These are phyloP conservation scores for Corinectria fuckeliana DNA, from an alignment of 2,329 filamentous ascomycete species.

Conservation along the genomic window DNA sequence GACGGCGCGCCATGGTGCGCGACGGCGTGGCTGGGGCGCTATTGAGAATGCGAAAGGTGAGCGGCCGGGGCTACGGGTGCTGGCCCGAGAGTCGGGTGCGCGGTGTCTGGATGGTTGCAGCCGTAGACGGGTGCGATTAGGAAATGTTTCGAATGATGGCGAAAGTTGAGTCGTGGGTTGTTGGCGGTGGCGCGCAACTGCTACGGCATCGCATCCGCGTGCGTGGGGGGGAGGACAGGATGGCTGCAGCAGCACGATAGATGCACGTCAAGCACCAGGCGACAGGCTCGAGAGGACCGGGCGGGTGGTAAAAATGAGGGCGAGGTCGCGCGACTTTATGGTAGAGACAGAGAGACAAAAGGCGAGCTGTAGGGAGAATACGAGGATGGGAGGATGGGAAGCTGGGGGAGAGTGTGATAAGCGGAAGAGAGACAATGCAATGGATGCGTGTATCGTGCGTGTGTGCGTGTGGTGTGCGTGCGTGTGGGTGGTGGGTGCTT, in stretches of 20 bases:
- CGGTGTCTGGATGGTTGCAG: slow-evolving; percentile 10
- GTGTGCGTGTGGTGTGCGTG: slow-evolving; percentile 27
- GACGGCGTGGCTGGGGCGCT: slow-evolving; percentile 11
- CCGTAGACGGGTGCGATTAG: slow-evolving; percentile 10
- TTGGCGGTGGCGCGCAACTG: slow-evolving; percentile 30
- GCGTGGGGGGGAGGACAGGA: slow-evolving; percentile 6
- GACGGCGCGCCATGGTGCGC: slow-evolving; percentile 47
- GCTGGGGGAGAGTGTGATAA: slow-evolving; percentile 11
- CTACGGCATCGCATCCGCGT: slow-evolving; percentile 34
- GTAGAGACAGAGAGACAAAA: slow-evolving; percentile 10
- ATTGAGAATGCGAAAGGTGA: background rate
- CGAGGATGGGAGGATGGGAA: background rate
- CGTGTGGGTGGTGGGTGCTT: background rate
- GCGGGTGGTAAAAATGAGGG: slow-evolving; percentile 17
- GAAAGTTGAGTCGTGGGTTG: slow-evolving; percentile 17
- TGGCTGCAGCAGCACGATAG: slow-evolving; percentile 4
- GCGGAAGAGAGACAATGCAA: slow-evolving; percentile 25
- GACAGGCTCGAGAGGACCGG: slow-evolving; percentile 11
- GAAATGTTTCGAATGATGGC: slow-evolving; percentile 27
- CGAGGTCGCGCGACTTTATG: slow-evolving; percentile 11
- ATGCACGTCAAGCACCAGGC: slow-evolving; percentile 11
- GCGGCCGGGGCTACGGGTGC: background rate
- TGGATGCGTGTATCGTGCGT: slow-evolving; percentile 9
- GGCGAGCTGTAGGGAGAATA: background rate
- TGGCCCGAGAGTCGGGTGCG: slow-evolving; percentile 5